Conservation (phyloP, 768 basidiomycete genomes). For the Boletus vermiculosoides region DNA sequence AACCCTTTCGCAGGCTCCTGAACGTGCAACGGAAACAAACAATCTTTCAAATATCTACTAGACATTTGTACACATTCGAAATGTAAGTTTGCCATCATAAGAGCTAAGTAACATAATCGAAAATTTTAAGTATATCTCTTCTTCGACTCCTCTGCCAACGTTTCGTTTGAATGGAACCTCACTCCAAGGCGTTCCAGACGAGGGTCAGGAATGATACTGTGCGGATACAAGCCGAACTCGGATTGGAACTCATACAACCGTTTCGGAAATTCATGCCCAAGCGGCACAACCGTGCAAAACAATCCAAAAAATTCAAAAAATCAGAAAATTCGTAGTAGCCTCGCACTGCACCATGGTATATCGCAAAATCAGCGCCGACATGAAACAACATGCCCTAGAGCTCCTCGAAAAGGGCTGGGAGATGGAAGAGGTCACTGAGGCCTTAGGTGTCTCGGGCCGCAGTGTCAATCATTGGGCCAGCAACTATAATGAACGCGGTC, state of each 20-base stretch:
- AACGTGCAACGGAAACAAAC: not conserved
- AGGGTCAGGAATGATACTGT: constrained; percentile 22
- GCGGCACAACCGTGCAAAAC: no score
- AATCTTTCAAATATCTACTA: not conserved
- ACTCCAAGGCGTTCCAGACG: constrained; percentile 29
- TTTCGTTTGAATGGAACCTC: constrained; percentile 23
- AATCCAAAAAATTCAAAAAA: no score
- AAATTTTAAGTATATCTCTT: constrained; percentile 1
- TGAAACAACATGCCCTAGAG: no score
- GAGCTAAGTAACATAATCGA: not conserved
- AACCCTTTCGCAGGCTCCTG: not conserved
- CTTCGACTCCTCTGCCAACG: constrained; percentile 21
- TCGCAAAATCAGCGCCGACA: no score
- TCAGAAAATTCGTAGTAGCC: no score
- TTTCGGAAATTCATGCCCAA: no score
- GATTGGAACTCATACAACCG: constrained; percentile 15
- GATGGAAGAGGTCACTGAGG: no score
- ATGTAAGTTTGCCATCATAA: not conserved
- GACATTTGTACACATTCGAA: not conserved
- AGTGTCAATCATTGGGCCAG: no score
- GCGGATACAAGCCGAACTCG: constrained; percentile 24
- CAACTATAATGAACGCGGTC: no score
- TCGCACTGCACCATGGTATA: no score
- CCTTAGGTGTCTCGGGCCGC: no score
- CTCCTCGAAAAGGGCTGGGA: no score